Evolutionary conservation across 345 rosid genomes (phyloP).

Genomic region (Aethionema arabicum): DNA sequence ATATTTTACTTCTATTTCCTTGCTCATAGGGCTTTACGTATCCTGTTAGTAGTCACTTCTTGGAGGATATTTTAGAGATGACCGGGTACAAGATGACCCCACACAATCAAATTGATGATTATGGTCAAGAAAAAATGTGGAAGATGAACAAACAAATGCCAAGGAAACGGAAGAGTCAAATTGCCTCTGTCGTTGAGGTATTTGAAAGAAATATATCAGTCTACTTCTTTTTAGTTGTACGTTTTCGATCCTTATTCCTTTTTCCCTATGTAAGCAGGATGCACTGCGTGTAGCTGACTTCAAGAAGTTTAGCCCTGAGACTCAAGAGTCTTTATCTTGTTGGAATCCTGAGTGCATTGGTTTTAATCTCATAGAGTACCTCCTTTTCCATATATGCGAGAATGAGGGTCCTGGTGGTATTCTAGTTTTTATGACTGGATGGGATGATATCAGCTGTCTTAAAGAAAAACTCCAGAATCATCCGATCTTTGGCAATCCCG

Average conservation of each 20-base stretch:
- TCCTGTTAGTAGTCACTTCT: slow-evolving; percentile 68
- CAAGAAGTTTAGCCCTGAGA: slow-evolving; percentile 54
- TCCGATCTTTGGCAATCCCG: slow-evolving; percentile 69
- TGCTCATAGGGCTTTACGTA: slow-evolving; percentile 74
- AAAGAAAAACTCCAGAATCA: slow-evolving; percentile 80
- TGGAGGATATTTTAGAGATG: slow-evolving; percentile 79
- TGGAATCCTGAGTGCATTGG: slow-evolving; percentile 97
- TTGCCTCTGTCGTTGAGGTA: slow-evolving; percentile 89
- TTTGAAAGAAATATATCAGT: slow-evolving; percentile 15
- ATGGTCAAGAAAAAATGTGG: slow-evolving; percentile 90
- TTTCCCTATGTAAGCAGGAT: slow-evolving; percentile 46
- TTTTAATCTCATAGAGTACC: slow-evolving; percentile 78
- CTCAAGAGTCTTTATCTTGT: slow-evolving; percentile 68
- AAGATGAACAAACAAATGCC: slow-evolving; percentile 79
- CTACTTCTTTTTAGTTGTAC: slow-evolving; percentile 10
- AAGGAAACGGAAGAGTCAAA: slow-evolving; percentile 82
- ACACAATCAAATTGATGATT: slow-evolving; percentile 82
- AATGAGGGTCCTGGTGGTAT: slow-evolving; percentile 77
- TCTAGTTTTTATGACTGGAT: slow-evolving; percentile 91
- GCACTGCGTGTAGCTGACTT: slow-evolving; percentile 73
- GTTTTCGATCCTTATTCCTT: slow-evolving; percentile 22
- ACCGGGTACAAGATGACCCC: slow-evolving; percentile 71
- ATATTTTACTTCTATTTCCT: slow-evolving; percentile 17
- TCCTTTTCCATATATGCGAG: slow-evolving; percentile 69
- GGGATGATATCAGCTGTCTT: slow-evolving; percentile 89